Evolutionary conservation across 2,329 filamentous ascomycete species (phyloP).

Genomic region (Aspergillus vadensis): DNA sequence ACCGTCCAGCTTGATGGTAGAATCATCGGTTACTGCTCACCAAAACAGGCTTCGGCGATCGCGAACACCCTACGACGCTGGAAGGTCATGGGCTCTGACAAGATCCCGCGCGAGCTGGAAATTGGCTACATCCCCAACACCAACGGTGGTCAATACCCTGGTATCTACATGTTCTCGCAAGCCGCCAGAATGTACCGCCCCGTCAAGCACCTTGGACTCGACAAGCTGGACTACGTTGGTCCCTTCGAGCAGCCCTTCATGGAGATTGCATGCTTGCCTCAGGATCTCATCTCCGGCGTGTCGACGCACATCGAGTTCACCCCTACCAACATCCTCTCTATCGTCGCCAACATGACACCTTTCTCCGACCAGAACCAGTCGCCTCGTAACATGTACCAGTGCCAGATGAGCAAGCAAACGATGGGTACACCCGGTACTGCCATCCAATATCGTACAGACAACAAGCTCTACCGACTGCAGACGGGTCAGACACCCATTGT

Average conservation of each 20-base stretch:
- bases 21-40: conserved; percentile 87
- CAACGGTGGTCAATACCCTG: conserved; percentile 90
- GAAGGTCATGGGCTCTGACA: conserved; percentile 87
- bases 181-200: conserved; percentile 85
- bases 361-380: conserved; percentile 99
- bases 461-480: conserved; percentile 93
- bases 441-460: conserved; percentile 84
- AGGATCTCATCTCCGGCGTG: conserved; percentile 82
- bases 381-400: conserved; percentile 98
- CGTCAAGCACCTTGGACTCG: conserved; percentile 86
- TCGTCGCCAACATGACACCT: conserved; percentile 96
- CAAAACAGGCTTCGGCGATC: conserved; percentile 77
- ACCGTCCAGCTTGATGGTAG: conserved; percentile 87
- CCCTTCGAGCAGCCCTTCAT: conserved; percentile 97
- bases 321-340: conserved; percentile 95
- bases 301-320: conserved; percentile 93
- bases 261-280: conserved; percentile 90
- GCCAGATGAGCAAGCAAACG: conserved; percentile 98
- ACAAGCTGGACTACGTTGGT: conserved; percentile 84
- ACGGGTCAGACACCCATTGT: conserved; percentile 96
- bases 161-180: conserved; percentile 88
- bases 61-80: conserved; percentile 87
- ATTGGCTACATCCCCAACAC: conserved; percentile 89
- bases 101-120: conserved; percentile 80
- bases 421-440: conserved; percentile 96